Evolutionary conservation across 2,329 filamentous ascomycete genomes (phyloP).

Genomic region (Fusarium secorum): DNA sequence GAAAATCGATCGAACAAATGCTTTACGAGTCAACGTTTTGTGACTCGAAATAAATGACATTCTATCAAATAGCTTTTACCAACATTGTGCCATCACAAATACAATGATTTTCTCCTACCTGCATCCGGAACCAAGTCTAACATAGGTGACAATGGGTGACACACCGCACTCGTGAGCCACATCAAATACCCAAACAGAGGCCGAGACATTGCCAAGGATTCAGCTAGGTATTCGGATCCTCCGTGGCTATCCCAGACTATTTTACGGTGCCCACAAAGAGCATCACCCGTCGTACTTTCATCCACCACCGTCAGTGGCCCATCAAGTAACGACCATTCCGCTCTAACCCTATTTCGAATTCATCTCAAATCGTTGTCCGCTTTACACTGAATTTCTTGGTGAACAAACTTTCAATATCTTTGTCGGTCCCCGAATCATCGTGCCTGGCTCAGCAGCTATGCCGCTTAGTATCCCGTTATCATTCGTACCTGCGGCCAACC

Average conservation of each 20-base stretch:
- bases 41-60: neutral
- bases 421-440: neutral
- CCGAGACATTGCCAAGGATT: neutral
- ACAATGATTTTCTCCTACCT: neutral
- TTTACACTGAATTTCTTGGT: neutral
- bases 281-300: neutral
- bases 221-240: slow-evolving; percentile 12
- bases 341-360: slow-evolving; percentile 19
- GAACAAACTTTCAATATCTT: neutral
- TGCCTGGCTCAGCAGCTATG: neutral
- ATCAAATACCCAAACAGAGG: neutral
- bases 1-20: neutral
- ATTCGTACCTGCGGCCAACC: neutral
- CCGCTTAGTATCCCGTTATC: neutral
- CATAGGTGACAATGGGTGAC: neutral
- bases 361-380: neutral
- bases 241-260: neutral
- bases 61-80: neutral
- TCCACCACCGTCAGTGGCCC: slow-evolving; percentile 17
- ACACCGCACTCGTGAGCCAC: neutral
- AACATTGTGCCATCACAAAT: neutral
- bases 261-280: neutral
- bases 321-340: neutral
- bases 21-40: neutral
- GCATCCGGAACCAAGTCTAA: neutral